Evolutionary conservation across 108 stramenopile genomes (phyloP), one percentile per base, ranked within the genome.

Genomic region (Schizochytrium sp.): DNA sequence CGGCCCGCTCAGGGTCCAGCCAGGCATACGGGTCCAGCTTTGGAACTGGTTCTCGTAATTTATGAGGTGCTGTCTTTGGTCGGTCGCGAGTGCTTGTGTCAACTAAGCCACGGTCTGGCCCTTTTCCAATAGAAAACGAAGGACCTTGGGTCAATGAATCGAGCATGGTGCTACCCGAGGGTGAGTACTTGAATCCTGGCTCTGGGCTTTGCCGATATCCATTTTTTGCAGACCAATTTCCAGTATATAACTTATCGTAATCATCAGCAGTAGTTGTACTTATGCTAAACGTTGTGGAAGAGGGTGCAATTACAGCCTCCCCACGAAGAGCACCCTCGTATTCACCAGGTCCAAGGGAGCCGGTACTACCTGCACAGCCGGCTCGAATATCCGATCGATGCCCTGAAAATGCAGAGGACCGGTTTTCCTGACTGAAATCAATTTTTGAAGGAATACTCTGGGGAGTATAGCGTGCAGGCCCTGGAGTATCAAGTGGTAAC

Each of bases 121-220:
- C 61, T 42, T 64, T 64, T 38, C 61, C 61, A 0, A 64, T 64
- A 4, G 61, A 42, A 42, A 64, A 64, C 17, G 61, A 10, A 0
- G 61, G 61, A 19, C 61, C 61, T 13, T n/a, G 38, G 5, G 61
- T 64, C 19, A 64, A 13, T 13, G 61, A 42, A 64, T 64, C 61
- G 61, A 64, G 61, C 61, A 64, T 64, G 17, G 61, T 64, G 61
- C 61, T 64, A 5, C 42, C 41, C 8, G 61, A 38, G 41, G 8
- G 5, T 5, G 61, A 64, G 1, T 64, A 64, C 61, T 64, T 64
- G 61, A 64, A 64, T 5, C 61, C 61, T 13, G 61, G 61, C 19
- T 64, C 61, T 7, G 61, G 61, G 61, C 61, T 64, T 42, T 64
- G 61, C 19, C 61, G 4, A 13, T 64, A 64, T 4, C 61, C 61